Base-by-base conservation (phyloP, 176 grass and related monocot species). In the Puccinellia tenuiflora region DNA sequence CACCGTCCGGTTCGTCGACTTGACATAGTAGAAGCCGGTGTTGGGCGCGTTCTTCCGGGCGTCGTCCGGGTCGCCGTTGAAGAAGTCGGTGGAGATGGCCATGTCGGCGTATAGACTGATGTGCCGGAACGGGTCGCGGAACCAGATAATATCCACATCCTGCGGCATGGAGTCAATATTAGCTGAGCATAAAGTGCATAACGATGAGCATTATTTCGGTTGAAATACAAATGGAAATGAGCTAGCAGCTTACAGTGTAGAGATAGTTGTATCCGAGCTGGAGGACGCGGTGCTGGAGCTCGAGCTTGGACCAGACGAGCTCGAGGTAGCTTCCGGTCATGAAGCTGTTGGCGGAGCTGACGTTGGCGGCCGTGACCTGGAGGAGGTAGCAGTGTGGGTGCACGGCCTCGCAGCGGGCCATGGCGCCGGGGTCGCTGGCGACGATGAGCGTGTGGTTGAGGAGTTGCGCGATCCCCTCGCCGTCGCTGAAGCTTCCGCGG, bases 201-300 rank as follows among this genome's bases (percentile, higher is more conserved):
- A 18, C 30, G 9, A 17, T 1, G 14, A 30, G 12, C 5, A 3
- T 11, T 6, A 29, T 24, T 57, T 25, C n/a, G 24, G 26, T 61
- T 61, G 26, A 60, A 60, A 53, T 53, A 7, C 21, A 11, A 60
- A 26, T 16, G 59, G 14, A 62, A 62, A 16, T 1, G 9, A 47
- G 45, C 2, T 47, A 47, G 45, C 14, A 1, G 20, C 65, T 22
- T 68, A 93, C 94, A 78, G 89, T 90, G 75, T 84, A 93, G 31
- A 97, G 45, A 39, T 90, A 91, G 79, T 76, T 93, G 87, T 97
- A 97, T 11, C 94, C 91, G 4, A 93, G 82, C 76, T 91, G 81
- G 0, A 97, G 85, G 37, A 97, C 33, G 6, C 56, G 64, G 21
- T 85, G 81, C 53, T 91, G 91, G n/a, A 97, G 69, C 3, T 76